Evolutionary conservation across 2,329 filamentous ascomycete species (phyloP), one percentile per base, ranked within the genome.

Genomic region (Phyllosticta citribraziliensis): DNA sequence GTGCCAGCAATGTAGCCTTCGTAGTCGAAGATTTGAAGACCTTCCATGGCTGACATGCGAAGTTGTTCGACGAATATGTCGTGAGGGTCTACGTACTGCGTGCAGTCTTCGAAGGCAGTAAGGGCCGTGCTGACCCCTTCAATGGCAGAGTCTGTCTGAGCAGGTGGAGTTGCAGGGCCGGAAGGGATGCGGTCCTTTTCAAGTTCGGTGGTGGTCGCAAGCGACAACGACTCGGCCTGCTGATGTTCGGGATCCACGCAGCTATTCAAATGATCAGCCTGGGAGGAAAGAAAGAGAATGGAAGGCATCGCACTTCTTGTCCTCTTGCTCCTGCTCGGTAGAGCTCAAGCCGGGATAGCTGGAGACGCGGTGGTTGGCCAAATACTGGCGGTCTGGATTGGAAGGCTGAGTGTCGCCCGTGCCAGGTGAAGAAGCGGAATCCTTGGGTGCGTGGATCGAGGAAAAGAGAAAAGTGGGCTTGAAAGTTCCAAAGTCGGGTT

Each of bases 221-320:
- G 52, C 54, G 57, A 59, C 54, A 59, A 59, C 57, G 40, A 52
- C n/a, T n/a, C 51, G 56, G 57, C 30, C 51, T 50, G 51, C 22
- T 22, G 57, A 52, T 35, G 6, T 14, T 17, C 27, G 52, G 51
- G 9, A 33, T 24, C 57, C 33, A 22, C 57, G 33, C 10, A 5
- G 33, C 33, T 40, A 40, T 2, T 12, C 10, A 17, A 40, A 30
- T 10, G 27, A 30, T 30, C 9, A 30, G 27, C 9, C 27, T 30
- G 6, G 35, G 58, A 22, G 52, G 24, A n/a, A 8, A 51, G 24
- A 30, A 22, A n/a, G 22, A n/a, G 11, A 19, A 50, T 47, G 52
- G 47, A 58, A 58, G 56, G 57, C 25, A 9, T 54, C 54, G 57
- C 50, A 27, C 33, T 30, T 24, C 56, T 40, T 50, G 56, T n/a